Conservation (phyloP, 805 yeast species). For the Ogataea pilisensis region DNA sequence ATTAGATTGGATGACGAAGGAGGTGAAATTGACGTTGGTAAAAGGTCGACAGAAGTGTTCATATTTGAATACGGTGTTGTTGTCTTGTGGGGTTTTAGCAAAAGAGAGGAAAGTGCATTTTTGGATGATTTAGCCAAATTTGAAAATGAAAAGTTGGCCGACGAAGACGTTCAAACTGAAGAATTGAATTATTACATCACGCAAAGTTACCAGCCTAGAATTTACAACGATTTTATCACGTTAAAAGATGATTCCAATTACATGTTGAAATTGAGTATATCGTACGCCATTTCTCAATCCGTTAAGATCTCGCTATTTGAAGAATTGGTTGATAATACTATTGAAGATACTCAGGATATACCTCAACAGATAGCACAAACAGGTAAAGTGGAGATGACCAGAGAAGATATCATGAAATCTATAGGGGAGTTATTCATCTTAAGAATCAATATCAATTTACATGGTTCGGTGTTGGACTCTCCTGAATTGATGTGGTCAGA, state of each 20-base stretch:
- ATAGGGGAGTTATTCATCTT: conserved; percentile 93
- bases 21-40: conserved; percentile 87
- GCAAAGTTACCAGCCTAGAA: conserved; percentile 89
- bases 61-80: conserved; percentile 96
- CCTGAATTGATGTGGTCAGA: conserved; percentile 99
- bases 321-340: conserved; percentile 93
- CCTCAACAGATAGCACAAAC: conserved; percentile 94
- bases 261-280: conserved; percentile 86
- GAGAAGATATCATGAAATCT: conserved; percentile 94
- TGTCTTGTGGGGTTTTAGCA: conserved; percentile 92
- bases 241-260: conserved; percentile 85
- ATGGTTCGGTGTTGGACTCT: conserved; percentile 87
- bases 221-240: conserved; percentile 92
- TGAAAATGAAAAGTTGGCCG: conserved; percentile 86
- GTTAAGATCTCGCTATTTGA: conserved; percentile 94
- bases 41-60: conserved; percentile 72
- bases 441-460: conserved; percentile 74
- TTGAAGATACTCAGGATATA: conserved; percentile 94
- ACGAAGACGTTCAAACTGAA: conserved; percentile 89
- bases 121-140: conserved; percentile 82
- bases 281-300: conserved; percentile 94
- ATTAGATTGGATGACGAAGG: conserved; percentile 89
- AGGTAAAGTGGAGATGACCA: conserved; percentile 91
- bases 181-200: conserved; percentile 95
- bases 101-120: conserved; percentile 78